Conservation (phyloP, 495 filamentous ascomycete species). For the Penicillium steckii region DNA sequence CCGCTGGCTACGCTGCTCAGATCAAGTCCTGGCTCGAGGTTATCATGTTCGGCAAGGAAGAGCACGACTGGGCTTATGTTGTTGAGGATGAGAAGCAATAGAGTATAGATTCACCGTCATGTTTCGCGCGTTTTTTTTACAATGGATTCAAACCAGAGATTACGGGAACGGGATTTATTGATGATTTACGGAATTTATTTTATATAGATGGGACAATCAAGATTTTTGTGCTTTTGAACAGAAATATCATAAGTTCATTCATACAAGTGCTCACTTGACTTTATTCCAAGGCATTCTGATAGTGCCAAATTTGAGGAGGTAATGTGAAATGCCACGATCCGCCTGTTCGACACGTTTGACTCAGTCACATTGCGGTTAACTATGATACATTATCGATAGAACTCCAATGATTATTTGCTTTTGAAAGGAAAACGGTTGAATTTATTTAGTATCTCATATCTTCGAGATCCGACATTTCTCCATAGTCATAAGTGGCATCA, state of each 20-base stretch:
- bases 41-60: conserved; percentile 83
- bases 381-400: too few relatives aligned
- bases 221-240: background rate
- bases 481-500: conserved; percentile 1
- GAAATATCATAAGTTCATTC: background rate
- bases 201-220: background rate
- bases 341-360: too few relatives aligned
- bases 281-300: too few relatives aligned
- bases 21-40: conserved; percentile 77
- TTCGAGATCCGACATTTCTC: conserved; percentile 4
- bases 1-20: conserved; percentile 64
- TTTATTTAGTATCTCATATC: conserved; percentile 12
- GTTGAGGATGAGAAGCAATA: conserved; percentile 58
- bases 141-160: too few relatives aligned
- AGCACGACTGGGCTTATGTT: conserved; percentile 77
- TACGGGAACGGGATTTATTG: too few relatives aligned
- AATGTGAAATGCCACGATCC: too few relatives aligned
- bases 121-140: too few relatives aligned
- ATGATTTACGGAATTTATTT: conserved; percentile 1
- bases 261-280: too few relatives aligned
- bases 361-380: too few relatives aligned
- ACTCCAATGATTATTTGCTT: too few relatives aligned
- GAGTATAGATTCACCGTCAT: background rate
- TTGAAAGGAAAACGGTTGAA: background rate
- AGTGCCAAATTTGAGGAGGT: too few relatives aligned